Base-by-base conservation (phyloP, 208 protist species). In the Leishmania guyanensis region DNA sequence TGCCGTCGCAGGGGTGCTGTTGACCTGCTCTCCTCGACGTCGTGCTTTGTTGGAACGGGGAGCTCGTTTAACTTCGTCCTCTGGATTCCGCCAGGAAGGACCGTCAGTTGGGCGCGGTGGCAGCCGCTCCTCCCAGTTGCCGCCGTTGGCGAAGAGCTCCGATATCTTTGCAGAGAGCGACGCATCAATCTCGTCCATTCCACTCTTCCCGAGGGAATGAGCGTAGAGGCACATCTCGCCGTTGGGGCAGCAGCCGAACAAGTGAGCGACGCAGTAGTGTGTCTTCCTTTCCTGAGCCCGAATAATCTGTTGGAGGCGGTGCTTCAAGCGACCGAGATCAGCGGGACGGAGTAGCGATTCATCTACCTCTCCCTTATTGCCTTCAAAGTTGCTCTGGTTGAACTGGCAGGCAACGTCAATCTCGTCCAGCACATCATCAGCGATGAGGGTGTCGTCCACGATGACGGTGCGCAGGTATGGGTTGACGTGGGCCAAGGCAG, bases 321-420 rank as follows among this genome's bases (percentile, higher is more conserved):
- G 92, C 86, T 93, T 91, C 69, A 95, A 86, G 36, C 90, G 83
- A 9, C 78, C 84, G 48, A 92, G 48, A 56, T 96, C 92, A 12
- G 88, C 80, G 12, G 78, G 73, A 46, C 86, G 90, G 33, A 91
- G 81, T 5, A 92, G 62, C 6, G 81, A 69, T 79, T 86, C 89
- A 50, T 97, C 94, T 6, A 93, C 75, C 22, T 36, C n/a, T 50
- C 85, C 81, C 39, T 69, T 78, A 46, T 93, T 96, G 33, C 79
- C 89, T 75, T 98, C 94, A 80, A 90, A 96, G 77, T 94, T 95
- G 83, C 92, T 98, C 78, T 98, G 92, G 77, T 98, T 98, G 62
- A 94, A 96, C 83, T 96, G 92, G 66, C 94, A 98, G 33, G 92
- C 93, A 48, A 96, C 88, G 79, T 98, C 94, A 77, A 98, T 98